phyloP scores from a whole-genome alignment of 1,139 yeast genomes.

The Taiozyma sp. region DNA sequence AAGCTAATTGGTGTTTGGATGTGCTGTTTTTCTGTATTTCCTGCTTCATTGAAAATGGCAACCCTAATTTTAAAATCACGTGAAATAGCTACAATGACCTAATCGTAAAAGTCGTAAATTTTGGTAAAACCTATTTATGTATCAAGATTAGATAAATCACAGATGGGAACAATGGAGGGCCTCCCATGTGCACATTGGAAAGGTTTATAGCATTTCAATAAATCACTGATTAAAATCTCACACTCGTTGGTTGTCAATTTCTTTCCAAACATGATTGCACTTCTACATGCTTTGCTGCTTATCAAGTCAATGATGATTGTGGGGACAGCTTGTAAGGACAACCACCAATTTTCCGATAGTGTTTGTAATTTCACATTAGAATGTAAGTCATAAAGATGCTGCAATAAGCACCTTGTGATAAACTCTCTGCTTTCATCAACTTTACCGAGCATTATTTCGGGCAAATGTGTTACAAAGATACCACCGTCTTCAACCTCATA shows the following conservation, averaged over 20 bases:
- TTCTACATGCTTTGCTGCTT: conserved; percentile 65
- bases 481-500: conserved; percentile 16
- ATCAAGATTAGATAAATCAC: conserved; percentile 15
- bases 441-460: conserved; percentile 33
- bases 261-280: conserved; percentile 74
- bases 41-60: not conserved
- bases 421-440: conserved; percentile 25
- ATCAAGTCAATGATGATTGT: conserved; percentile 42
- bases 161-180: conserved; percentile 65
- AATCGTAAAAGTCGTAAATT: not conserved
- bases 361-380: conserved; percentile 16
- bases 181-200: conserved; percentile 88
- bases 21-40: not conserved
- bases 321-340: conserved; percentile 38
- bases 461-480: conserved; percentile 35
- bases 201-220: conserved; percentile 53
- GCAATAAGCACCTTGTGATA: conserved; percentile 34
- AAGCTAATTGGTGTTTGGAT: not conserved
- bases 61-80: not conserved
- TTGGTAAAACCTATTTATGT: too few relatives aligned
- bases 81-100: not conserved
- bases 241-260: conserved; percentile 40
- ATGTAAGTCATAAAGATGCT: conserved; percentile 40
- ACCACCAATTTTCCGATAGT: conserved; percentile 28
- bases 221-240: conserved; percentile 33